phyloP scores from a whole-genome alignment of 352 stramenopile genomes.

The Globisporangium spinosum region DNA sequence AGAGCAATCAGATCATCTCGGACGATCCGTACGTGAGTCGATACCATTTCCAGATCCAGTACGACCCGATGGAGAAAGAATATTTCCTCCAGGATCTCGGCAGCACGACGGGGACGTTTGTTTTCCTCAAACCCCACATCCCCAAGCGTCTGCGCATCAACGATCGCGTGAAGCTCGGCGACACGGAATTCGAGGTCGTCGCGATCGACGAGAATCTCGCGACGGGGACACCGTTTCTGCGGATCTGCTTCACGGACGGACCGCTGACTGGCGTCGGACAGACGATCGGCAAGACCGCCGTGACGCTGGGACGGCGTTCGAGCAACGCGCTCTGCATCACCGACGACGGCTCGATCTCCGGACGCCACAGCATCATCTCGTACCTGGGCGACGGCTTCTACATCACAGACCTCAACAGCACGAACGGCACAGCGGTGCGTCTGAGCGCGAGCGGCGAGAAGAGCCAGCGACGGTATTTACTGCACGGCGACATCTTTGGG shows the following conservation, averaged over 20 bases:
- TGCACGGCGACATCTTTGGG: slow-evolving; percentile 80
- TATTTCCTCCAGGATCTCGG: slow-evolving; percentile 81
- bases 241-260: slow-evolving; percentile 74
- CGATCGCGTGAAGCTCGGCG: slow-evolving; percentile 72
- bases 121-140: slow-evolving; percentile 70
- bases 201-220: slow-evolving; percentile 64
- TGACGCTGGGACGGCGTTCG: slow-evolving; percentile 69
- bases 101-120: slow-evolving; percentile 75
- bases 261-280: slow-evolving; percentile 64
- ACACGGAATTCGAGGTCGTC: slow-evolving; percentile 80
- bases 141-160: slow-evolving; percentile 67
- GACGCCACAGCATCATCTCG: slow-evolving; percentile 64
- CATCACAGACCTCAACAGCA: slow-evolving; percentile 80
- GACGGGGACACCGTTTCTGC: slow-evolving; percentile 69
- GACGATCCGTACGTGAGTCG: slow-evolving; percentile 83
- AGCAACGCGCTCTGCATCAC: slow-evolving; percentile 82
- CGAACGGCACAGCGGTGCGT: slow-evolving; percentile 75
- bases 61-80: slow-evolving; percentile 78
- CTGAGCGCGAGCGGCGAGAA: slow-evolving; percentile 61
- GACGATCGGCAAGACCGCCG: slow-evolving; percentile 69
- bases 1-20: slow-evolving; percentile 84
- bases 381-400: slow-evolving; percentile 80
- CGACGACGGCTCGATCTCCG: slow-evolving; percentile 79
- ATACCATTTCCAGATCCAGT: slow-evolving; percentile 78
- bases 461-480: slow-evolving; percentile 53